Conservation (phyloP, 768 basidiomycete species). For the Russula virescens region DNA sequence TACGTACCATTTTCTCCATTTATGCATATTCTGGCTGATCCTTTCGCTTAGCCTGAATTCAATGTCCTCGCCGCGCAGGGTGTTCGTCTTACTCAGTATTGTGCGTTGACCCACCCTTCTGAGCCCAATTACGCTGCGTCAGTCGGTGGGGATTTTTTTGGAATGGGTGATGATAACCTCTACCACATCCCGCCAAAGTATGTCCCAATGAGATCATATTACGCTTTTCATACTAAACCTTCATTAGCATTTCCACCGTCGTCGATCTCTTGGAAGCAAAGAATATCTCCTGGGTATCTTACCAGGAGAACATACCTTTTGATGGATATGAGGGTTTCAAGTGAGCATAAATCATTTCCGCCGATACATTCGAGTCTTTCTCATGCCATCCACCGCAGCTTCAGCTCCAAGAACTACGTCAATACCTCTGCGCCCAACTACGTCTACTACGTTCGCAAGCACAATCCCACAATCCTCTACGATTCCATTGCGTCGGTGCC, state of each 20-base stretch:
- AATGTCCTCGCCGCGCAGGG: slow-evolving; percentile 43
- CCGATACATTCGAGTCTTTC: background rate
- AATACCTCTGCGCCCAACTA: slow-evolving; percentile 34
- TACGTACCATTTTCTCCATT: background rate
- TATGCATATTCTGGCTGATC: slow-evolving; percentile 10
- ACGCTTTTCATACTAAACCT: background rate
- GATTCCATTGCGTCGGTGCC: slow-evolving; percentile 44
- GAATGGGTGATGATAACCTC: slow-evolving; percentile 39
- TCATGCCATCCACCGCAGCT: slow-evolving; percentile 28
- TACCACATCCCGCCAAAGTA: slow-evolving; percentile 29
- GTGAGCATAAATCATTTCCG: slow-evolving; percentile 1
- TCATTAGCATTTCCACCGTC: slow-evolving; percentile 40
- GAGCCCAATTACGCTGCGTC: slow-evolving; percentile 55
- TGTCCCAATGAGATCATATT: background rate
- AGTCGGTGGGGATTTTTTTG: slow-evolving; percentile 50
- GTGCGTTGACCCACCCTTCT: slow-evolving; percentile 51
- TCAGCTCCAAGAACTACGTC: slow-evolving; percentile 35
- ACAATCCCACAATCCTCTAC: slow-evolving; percentile 48
- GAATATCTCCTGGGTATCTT: slow-evolving; percentile 53
- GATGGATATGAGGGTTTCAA: slow-evolving; percentile 37
- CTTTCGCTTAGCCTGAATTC: slow-evolving; percentile 29
- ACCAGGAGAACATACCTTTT: slow-evolving; percentile 53
- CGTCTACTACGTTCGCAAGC: slow-evolving; percentile 52
- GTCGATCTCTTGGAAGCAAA: slow-evolving; percentile 56
- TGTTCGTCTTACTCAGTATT: slow-evolving; percentile 40